phyloP scores from a whole-genome alignment of 2,329 filamentous ascomycete species.

The Phyllosticta citriasiana region DNA sequence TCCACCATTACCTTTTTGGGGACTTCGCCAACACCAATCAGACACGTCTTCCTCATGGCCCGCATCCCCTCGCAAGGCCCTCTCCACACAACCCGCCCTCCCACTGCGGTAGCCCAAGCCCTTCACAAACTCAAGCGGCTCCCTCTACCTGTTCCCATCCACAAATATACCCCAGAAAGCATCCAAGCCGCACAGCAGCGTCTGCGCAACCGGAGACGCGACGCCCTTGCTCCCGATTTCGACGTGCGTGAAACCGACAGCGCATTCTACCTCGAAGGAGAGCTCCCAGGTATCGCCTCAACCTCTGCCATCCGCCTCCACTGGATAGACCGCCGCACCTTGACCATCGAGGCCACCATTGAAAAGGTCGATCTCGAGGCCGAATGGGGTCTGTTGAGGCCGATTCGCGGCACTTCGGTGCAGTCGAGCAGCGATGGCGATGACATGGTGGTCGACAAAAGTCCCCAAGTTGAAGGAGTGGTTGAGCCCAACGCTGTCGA shows the following conservation, averaged over 20 bases:
- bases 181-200: conserved; percentile 4
- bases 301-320: conserved; percentile 4
- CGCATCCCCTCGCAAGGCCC: neutral
- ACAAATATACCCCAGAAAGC: neutral
- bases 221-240: conserved; percentile 13
- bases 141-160: neutral
- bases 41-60: neutral
- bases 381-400: conserved; percentile 10
- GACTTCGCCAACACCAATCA: neutral
- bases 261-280: conserved; percentile 10
- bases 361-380: conserved; percentile 7
- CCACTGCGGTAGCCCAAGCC: neutral
- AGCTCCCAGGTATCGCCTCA: conserved; percentile 5
- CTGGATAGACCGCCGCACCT: conserved; percentile 8
- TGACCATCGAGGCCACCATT: conserved; percentile 7
- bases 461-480: conserved; percentile 13
- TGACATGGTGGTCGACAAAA: conserved; percentile 6
- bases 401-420: conserved; percentile 1
- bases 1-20: neutral
- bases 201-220: conserved; percentile 10
- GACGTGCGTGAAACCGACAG: conserved; percentile 7
- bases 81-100: neutral
- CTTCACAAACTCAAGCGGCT: neutral
- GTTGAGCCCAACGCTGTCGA: conserved; percentile 13
- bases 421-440: neutral